Percentiles rank a stretch among this genome's conserved stretches.
Conservation (phyloP, 2,329 filamentous ascomycete genomes). For the Colletotrichum simmondsii region DNA sequence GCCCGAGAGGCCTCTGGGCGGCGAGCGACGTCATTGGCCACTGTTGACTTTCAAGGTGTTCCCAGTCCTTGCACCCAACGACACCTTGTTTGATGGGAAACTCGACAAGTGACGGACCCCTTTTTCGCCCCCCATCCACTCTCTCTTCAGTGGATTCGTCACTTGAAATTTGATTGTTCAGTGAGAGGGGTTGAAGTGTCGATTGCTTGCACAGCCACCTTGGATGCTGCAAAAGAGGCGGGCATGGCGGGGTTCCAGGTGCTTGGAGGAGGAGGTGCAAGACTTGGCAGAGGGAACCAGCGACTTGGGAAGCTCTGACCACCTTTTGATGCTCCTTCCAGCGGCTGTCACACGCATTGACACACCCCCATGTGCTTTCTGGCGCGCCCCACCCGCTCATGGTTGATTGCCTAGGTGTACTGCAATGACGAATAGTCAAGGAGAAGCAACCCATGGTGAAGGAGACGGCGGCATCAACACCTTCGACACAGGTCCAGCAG, state of each 20-base stretch:
- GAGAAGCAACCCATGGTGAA: no score
- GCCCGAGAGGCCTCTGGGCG: conserved; percentile 32
- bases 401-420: conserved; percentile 15
- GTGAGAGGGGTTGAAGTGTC: neutral
- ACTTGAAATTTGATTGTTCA: neutral
- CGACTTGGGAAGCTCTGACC: neutral
- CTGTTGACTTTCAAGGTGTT: conserved; percentile 7
- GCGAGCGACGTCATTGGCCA: conserved; percentile 32
- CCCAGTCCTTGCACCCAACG: conserved; percentile 8
- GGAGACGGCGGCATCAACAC: no score
- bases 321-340: neutral
- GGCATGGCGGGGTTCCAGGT: neutral
- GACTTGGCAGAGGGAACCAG: neutral
- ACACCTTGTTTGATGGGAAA: neutral
- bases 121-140: conserved; percentile 15
- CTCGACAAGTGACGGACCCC: conserved; percentile 7
- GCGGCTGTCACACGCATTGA: conserved; percentile 27
- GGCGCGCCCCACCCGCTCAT: conserved; percentile 9
- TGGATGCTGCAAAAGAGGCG: neutral
- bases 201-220: conserved; percentile 20
- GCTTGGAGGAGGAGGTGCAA: neutral
- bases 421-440: conserved; percentile 8
- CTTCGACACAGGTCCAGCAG: no score
- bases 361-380: conserved; percentile 23
- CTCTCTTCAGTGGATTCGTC: neutral